phyloP scores from a whole-genome alignment of 805 yeast species.

The Sugiyamaella marilandica region DNA sequence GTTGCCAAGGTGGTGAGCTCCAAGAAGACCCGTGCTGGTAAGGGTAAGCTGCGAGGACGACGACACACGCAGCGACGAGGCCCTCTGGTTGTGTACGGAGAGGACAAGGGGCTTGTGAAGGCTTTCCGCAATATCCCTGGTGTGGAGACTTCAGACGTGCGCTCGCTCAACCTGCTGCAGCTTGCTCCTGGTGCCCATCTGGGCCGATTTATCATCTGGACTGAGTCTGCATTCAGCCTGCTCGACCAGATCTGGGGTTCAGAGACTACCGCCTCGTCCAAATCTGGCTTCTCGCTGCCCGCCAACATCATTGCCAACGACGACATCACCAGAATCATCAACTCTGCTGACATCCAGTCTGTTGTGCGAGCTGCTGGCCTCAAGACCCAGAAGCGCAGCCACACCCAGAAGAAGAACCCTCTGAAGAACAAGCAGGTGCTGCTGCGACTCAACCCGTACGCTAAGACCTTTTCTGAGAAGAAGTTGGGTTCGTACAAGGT shows the following conservation, averaged over 20 bases:
- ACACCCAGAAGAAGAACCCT: constrained; percentile 98
- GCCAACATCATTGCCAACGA: constrained; percentile 89
- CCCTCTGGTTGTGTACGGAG: constrained; percentile 96
- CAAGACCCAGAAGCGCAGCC: constrained; percentile 86
- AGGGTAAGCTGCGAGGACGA: constrained; percentile 99
- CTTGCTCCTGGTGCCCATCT: constrained; percentile 99
- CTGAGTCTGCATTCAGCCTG: constrained; percentile 95
- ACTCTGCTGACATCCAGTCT: constrained; percentile 98
- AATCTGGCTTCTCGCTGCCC: constrained; percentile 91
- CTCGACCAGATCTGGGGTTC: constrained; percentile 97
- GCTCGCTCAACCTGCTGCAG: constrained; percentile 91
- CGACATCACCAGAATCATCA: constrained; percentile 94
- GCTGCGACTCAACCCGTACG: constrained; percentile 99
- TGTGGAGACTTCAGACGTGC: constrained; percentile 94
- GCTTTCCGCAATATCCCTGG: constrained; percentile 99
- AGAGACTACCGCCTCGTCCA: constrained; percentile 70
- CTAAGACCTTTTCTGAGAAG: constrained; percentile 91
- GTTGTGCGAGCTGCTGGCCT: constrained; percentile 96
- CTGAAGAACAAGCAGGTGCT: constrained; percentile 98
- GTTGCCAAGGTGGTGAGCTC: constrained; percentile 97
- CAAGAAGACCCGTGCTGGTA: constrained; percentile 99
- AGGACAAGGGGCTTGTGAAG: constrained; percentile 96
- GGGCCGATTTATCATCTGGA: constrained; percentile 99
- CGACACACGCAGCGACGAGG: constrained; percentile 99
- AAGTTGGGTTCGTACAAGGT: constrained; percentile 82